Evolutionary conservation across 306 rosid species (phyloP).

Genomic region (Malus fusca): DNA sequence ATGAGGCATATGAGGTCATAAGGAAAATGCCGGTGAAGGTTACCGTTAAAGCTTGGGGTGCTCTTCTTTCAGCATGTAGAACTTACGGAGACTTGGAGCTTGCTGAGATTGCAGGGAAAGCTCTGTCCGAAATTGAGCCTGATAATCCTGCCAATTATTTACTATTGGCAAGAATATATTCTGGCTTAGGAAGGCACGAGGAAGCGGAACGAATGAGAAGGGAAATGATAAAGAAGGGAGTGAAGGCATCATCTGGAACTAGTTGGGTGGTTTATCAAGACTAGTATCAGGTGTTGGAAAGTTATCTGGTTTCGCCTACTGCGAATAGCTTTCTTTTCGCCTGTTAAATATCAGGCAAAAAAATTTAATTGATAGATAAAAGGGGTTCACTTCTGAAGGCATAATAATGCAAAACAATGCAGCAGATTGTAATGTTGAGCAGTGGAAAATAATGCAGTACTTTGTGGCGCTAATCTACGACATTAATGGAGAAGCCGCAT

Average conservation of each 20-base stretch:
- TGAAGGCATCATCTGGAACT: constrained; percentile 47
- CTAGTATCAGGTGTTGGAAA: background rate
- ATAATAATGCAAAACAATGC: too few relatives aligned
- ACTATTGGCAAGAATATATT: constrained; percentile 51
- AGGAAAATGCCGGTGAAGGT: constrained; percentile 63
- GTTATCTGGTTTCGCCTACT: background rate
- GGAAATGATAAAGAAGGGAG: constrained; percentile 55
- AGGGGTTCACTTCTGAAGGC: too few relatives aligned
- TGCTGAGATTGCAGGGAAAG: constrained; percentile 63
- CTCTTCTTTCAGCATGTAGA: constrained; percentile 72
- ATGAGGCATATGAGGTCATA: constrained; percentile 58
- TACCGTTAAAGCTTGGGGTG: constrained; percentile 79
- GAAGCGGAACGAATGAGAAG: constrained; percentile 44
- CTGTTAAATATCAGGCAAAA: background rate
- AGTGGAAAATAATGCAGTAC: too few relatives aligned
- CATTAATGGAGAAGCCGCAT: too few relatives aligned
- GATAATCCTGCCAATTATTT: constrained; percentile 70
- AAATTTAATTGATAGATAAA: background rate
- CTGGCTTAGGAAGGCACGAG: constrained; percentile 59
- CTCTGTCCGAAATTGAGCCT: constrained; percentile 65
- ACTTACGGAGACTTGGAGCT: constrained; percentile 51
- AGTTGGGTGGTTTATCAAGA: constrained; percentile 69
- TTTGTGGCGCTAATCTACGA: too few relatives aligned
- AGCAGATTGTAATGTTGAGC: too few relatives aligned
- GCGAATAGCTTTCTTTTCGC: background rate